Base-by-base conservation (phyloP, 176 grass and related monocot genomes). In the bread wheat (Triticum aestivum) region DNA sequence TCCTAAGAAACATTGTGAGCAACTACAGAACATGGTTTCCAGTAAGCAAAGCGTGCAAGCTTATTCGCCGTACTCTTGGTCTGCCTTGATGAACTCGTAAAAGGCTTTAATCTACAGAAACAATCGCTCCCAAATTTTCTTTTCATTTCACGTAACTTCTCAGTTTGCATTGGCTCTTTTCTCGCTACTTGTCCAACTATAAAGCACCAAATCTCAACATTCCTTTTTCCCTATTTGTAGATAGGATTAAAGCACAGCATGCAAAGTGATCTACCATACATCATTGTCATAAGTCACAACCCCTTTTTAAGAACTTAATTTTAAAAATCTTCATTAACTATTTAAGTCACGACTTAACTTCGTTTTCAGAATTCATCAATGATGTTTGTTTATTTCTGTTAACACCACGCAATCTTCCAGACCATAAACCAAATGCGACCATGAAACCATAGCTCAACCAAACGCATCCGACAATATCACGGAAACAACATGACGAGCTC, bases 281-380 rank as follows among this genome's bases (percentile, higher is more conserved):
- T 34, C 52, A 26, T 12, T 54, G 47, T 54, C 15, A 7, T 6
- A 54, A 26, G 32, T 23, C 39, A 75, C 37, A 67, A 56, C 13
- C 37, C 41, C 41, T 52, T 47, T 47, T 54, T 66, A 54, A 18
- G 11, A 77, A 41, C 4, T 82, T 58, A 82, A n/a, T 56, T 78
- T 89, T 45, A 78, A 41, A 32, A 58, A 5, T 59, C 35, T 21
- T 34, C 6, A 27, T 20, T 61, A 79, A 44, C 62, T 76, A 58
- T 61, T 71, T 45, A 51, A 59, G 20, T 35, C 69, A 81, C 3
- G 78, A 85, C 20, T 85, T 56, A 21, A 75, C 33, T 74, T 33
- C 17, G 11, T 27, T 78, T 78, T 83, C 14, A 49, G 45, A 61
- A 69, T 15, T 84, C 69, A 85, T 24, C 27, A 20, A 7, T 61